These are phyloP conservation scores for Candida xiaguanensis DNA, from an alignment of 805 yeast genomes.

Conservation along the genomic window DNA sequence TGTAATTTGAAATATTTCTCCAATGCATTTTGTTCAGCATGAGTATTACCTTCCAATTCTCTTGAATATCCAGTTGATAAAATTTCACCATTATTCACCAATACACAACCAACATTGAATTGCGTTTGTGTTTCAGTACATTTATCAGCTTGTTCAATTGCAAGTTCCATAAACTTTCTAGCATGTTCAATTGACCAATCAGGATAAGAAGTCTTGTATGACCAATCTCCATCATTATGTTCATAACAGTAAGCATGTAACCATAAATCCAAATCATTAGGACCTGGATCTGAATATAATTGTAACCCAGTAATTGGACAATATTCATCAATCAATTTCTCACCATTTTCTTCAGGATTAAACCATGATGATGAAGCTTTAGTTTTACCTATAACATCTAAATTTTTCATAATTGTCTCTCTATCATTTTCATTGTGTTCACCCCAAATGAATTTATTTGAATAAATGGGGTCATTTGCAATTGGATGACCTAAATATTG, in stretches of 20 bases:
- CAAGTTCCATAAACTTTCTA: constrained; percentile 63
- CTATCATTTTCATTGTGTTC: constrained; percentile 47
- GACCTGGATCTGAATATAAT: constrained; percentile 83
- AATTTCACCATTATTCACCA: constrained; percentile 57
- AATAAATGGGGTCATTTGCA: constrained; percentile 68
- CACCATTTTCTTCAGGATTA: constrained; percentile 60
- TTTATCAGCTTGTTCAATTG: constrained; percentile 72
- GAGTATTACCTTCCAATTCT: constrained; percentile 92
- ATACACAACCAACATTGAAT: constrained; percentile 89
- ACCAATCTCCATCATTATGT: constrained; percentile 58
- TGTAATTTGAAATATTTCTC: constrained; percentile 57
- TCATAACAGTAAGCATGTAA: constrained; percentile 84
- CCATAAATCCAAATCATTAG: constrained; percentile 84
- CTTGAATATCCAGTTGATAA: constrained; percentile 85
- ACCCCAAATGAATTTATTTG: constrained; percentile 83
- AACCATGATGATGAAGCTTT: constrained; percentile 66
- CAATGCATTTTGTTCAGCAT: constrained; percentile 94
- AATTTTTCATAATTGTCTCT: constrained; percentile 40
- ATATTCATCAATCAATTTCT: constrained; percentile 50
- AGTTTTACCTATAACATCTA: constrained; percentile 71
- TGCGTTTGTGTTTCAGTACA: constrained; percentile 84
- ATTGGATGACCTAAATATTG: constrained; percentile 59
- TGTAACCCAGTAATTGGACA: constrained; percentile 70
- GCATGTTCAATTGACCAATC: constrained; percentile 74
- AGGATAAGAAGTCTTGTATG: constrained; percentile 72